Base-by-base conservation (phyloP, 2,329 filamentous ascomycete genomes). In the Dactylellina parvicollis region DNA sequence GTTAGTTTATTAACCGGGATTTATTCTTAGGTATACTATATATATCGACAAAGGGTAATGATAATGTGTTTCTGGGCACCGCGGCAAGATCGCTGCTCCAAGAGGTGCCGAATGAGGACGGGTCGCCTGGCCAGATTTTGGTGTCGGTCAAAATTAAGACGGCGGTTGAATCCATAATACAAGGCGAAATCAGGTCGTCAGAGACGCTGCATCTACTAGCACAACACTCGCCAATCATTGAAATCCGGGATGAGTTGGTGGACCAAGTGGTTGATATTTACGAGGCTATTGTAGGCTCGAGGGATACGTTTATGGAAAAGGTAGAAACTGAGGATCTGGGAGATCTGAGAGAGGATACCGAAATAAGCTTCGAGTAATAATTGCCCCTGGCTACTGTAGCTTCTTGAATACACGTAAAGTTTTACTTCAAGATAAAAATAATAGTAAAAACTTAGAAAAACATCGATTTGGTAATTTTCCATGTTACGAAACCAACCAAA, bases 231-330 rank as follows among this genome's bases (percentile, higher is more conserved):
- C 61, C 62, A 3, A 30, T 56, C 3, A 57, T 67, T 40, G 55
- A 66, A 28, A 67, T 67, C 14, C 70, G 54, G 20, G 61, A 74
- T 24, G 26, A 24, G 7, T 14, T 67, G 14, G 36, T 67, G 4
- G 44, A 60, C 14, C 40, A 61, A 44, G 47, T 56, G 0, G 36
- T 67, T 10, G 62, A 67, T 26, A 40, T 74, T 20, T 74, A 67
- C 16, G 70, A 67, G 24, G 34, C 26, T 4, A 74, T 74, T 22
- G 47, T 67, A 20, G 70, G 70, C 14, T 67, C 70, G 18, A 47
- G 62, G 22, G 70, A 61, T 16, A 61, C 18, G 8, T 74, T 74
- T 40, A 49, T 74, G 42, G 70, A 74, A 20, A 72, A 72, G 30
- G 14, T 32, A 7, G 28, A 30, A n/a, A 16, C 10, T 2, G 18